Conservation (phyloP, 140 eudicot species). For the Senecio squalidus region DNA sequence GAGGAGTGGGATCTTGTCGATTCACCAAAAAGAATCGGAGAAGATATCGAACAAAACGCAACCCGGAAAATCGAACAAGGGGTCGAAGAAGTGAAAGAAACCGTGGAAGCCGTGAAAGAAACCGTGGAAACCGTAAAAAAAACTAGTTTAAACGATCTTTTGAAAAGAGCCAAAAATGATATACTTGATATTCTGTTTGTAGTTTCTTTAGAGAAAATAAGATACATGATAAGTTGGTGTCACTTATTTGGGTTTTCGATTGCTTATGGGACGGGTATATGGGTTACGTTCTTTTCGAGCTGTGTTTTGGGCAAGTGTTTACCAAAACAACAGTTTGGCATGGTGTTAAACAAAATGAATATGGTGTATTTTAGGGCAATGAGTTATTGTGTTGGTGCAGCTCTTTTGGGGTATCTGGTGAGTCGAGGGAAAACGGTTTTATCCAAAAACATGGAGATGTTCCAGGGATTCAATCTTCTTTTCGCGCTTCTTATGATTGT, state of each 20-base stretch:
- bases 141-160: slow-evolving; percentile 16
- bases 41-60: slow-evolving; percentile 23
- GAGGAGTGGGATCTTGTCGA: slow-evolving; percentile 23
- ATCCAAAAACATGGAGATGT: slow-evolving; percentile 22
- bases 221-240: slow-evolving; percentile 22
- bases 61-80: slow-evolving; percentile 12
- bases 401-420: slow-evolving; percentile 43
- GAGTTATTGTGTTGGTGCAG: slow-evolving; percentile 41
- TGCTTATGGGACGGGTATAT: slow-evolving; percentile 60
- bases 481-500: slow-evolving; percentile 33
- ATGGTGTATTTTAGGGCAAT: slow-evolving; percentile 62
- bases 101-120: not conserved
- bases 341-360: slow-evolving; percentile 51
- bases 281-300: slow-evolving; percentile 64
- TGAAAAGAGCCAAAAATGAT: slow-evolving; percentile 1
- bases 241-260: slow-evolving; percentile 56
- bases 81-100: slow-evolving; percentile 14
- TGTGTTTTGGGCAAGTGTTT: slow-evolving; percentile 44
- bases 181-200: not conserved
- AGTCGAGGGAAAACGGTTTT: slow-evolving; percentile 17
- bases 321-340: slow-evolving; percentile 42
- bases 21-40: slow-evolving; percentile 22
- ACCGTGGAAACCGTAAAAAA: not conserved
- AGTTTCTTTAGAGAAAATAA: not conserved
- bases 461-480: slow-evolving; percentile 48